A percentile compares a stretch with the other conserved stretches of the same genome.
Evolutionary conservation across 768 basidiomycete genomes (phyloP).

Genomic region (Suillus weaverae): DNA sequence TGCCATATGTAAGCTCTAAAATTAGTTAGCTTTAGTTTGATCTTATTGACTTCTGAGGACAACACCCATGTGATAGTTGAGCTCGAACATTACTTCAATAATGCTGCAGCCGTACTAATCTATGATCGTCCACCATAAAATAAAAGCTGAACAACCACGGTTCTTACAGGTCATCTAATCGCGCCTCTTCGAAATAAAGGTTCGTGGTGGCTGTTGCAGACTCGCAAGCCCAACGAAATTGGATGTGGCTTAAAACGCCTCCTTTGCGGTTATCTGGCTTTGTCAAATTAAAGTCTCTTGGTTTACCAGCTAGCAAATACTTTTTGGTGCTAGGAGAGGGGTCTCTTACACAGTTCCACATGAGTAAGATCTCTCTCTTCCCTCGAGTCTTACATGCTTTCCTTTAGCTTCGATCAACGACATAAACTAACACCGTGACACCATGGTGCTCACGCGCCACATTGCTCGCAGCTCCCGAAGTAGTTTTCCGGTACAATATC

Average conservation of each 20-base stretch:
- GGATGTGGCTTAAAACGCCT: background rate
- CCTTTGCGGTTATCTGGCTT: background rate
- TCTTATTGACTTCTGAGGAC: too few species aligned
- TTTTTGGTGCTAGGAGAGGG: background rate
- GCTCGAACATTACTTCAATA: too few species aligned
- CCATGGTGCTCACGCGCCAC: slow-evolving; percentile 31
- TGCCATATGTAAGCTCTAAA: too few species aligned
- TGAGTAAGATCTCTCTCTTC: background rate
- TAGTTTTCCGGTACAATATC: slow-evolving; percentile 18
- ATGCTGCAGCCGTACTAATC: too few species aligned
- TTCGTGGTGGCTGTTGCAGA: background rate
- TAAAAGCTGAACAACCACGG: too few species aligned
- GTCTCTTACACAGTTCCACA: background rate
- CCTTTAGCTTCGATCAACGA: background rate
- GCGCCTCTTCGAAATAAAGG: background rate
- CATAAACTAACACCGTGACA: slow-evolving; percentile 13
- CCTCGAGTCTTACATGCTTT: too few species aligned
- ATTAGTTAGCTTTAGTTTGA: too few species aligned
- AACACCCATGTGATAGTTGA: too few species aligned
- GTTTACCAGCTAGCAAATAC: background rate
- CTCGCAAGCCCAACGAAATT: background rate
- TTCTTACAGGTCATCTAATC: too few species aligned
- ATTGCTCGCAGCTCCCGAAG: slow-evolving; percentile 32
- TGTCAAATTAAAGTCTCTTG: background rate
- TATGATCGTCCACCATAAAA: too few species aligned